These are phyloP conservation scores for Malus hybrid DNA, from an alignment of 331 rosid genomes.

Conservation along the genomic window DNA sequence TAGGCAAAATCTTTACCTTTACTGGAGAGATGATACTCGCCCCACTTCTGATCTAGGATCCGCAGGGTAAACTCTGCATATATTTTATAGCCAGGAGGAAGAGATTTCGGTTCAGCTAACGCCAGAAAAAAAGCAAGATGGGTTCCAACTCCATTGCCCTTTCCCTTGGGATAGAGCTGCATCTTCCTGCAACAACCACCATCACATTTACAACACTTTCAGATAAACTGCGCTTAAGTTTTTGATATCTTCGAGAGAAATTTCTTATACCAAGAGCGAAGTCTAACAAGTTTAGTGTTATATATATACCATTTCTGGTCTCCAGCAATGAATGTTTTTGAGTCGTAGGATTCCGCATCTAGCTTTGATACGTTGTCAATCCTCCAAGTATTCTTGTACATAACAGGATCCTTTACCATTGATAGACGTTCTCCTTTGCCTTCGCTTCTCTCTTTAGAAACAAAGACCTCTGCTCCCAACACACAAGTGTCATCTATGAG, in stretches of 20 bases:
- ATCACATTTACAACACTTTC: not conserved
- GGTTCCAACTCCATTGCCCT: constrained; percentile 26
- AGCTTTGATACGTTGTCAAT: constrained; percentile 39
- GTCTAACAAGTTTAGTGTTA: not conserved
- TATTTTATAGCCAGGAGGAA: constrained; percentile 31
- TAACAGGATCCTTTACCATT: constrained; percentile 37
- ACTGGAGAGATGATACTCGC: too few species aligned
- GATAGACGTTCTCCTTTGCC: constrained; percentile 47
- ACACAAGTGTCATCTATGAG: constrained; percentile 41
- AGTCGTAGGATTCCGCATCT: constrained; percentile 18
- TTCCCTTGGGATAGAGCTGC: constrained; percentile 51
- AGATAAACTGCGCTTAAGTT: not conserved
- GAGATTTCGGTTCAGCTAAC: constrained; percentile 34
- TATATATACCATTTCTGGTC: constrained; percentile 35
- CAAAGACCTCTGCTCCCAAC: constrained; percentile 70
- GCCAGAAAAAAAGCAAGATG: constrained; percentile 32
- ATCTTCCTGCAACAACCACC: constrained; percentile 41
- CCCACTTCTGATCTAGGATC: constrained; percentile 3
- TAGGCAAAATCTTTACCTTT: constrained; percentile 21
- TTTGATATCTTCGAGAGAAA: not conserved
- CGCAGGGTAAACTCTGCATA: constrained; percentile 36
- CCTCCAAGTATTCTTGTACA: constrained; percentile 28
- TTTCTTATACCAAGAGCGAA: not conserved
- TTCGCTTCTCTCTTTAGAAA: constrained; percentile 37
- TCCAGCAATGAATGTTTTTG: constrained; percentile 40